Conservation (phyloP, 1,139 yeast species). For the Sugiyamaella sp. region DNA sequence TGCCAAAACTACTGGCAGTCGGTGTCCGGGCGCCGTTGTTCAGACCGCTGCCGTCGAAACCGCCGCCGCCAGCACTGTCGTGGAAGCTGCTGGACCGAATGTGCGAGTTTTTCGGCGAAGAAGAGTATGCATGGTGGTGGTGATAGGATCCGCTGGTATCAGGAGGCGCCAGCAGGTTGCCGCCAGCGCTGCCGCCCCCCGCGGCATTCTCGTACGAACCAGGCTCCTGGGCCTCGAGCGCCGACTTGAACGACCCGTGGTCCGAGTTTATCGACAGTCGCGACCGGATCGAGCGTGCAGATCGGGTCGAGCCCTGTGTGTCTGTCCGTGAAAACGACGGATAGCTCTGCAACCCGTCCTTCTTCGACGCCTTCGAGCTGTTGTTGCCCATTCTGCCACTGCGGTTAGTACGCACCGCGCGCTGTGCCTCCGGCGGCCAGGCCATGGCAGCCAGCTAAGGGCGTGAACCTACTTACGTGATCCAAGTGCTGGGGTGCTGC, state of each 20-base stretch:
- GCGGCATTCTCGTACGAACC: background rate
- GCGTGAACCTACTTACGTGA: too few species aligned
- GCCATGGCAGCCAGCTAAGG: too few species aligned
- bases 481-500: too few species aligned
- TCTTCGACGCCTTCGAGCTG: constrained; percentile 32
- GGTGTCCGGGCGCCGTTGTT: constrained; percentile 4
- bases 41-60: background rate
- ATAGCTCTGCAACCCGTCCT: constrained; percentile 39
- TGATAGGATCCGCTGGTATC: constrained; percentile 1
- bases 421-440: background rate
- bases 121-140: constrained; percentile 10
- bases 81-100: constrained; percentile 9
- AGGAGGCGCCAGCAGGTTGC: constrained; percentile 6
- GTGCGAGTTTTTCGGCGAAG: constrained; percentile 11
- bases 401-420: background rate
- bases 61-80: background rate
- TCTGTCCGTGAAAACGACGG: constrained; percentile 48
- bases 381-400: constrained; percentile 41
- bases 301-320: constrained; percentile 47
- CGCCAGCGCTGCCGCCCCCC: constrained; percentile 10
- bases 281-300: constrained; percentile 42
- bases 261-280: constrained; percentile 34
- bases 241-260: constrained; percentile 37
- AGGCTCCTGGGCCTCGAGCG: constrained; percentile 20
- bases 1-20: constrained; percentile 4